Base-by-base conservation (phyloP, 441 rosid species). In the Populus hybrid region DNA sequence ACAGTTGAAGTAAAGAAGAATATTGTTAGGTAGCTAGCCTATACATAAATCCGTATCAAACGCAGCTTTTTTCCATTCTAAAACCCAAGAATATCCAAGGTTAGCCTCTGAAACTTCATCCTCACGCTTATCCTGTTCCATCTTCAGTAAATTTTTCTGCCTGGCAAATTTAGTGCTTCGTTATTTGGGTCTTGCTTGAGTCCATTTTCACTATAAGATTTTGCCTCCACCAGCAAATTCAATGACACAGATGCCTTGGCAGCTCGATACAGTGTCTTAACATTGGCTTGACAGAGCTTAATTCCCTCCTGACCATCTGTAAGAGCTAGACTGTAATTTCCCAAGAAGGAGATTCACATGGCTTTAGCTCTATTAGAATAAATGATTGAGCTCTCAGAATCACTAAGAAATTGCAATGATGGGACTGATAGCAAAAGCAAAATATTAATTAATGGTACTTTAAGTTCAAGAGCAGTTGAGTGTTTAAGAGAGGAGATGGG, bases 241-340 rank as follows among this genome's bases (percentile, higher is more conserved):
- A 93, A 66, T 7, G 87, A 83, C 80, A 91, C 36, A 21, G 92
- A 89, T 16, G 98, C 95, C 85, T 93, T 94, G 77, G 95, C 94
- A 84, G 95, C 97, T 78, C 99, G 90, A 86, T 93, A 94, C 28
- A 26, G 2, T 24, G 24, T 24, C 24, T 24, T 24, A 24, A 24
- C 24, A 24, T 24, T 24, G 24, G 24, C 1, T 24, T 24, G 24
- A 1, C 24, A 24, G 24, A 24, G 24, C 24, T 24, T 24, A 24
- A 24, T 24, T 24, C 24, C 24, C 24, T 24, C 24, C 24, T 24
- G 24, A 24, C 24, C 24, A 24, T 24, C 24, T 24, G 24, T 24
- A 24, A 24, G 24, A 24, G 24, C 24, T 24, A 24, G 24, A 24
- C 24, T 24, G 24, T 24, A 24, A 24, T 24, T 24, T 24, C 24